A percentile compares a stretch with the other conserved stretches of the same genome.
These are phyloP conservation scores for Rhexocercosporidium sp. DNA, from an alignment of 2,329 filamentous ascomycete species.

Conservation along the genomic window DNA sequence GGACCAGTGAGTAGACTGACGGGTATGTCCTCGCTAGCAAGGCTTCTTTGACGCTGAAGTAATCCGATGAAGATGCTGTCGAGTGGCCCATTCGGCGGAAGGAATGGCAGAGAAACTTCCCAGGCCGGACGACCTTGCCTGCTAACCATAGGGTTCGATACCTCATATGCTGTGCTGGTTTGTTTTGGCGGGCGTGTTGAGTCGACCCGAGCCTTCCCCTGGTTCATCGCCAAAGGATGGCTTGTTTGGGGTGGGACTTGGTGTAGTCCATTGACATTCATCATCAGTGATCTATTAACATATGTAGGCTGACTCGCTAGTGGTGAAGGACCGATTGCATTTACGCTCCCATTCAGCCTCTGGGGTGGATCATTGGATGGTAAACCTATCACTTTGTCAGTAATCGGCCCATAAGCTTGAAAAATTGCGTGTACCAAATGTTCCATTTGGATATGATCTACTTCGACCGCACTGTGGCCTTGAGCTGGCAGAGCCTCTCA, in stretches of 20 bases:
- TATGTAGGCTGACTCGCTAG: slow-evolving; percentile 1
- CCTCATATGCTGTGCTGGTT: not conserved
- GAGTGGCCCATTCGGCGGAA: slow-evolving; percentile 41
- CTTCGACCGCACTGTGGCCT: slow-evolving; percentile 27
- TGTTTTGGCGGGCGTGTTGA: not conserved
- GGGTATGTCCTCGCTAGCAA: slow-evolving; percentile 39
- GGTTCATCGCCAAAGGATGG: slow-evolving; percentile 6
- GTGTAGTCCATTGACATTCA: slow-evolving; percentile 6
- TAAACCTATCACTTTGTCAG: slow-evolving; percentile 15
- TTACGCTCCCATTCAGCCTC: not conserved
- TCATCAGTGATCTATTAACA: not conserved
- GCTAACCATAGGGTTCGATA: slow-evolving; percentile 8
- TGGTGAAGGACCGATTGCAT: slow-evolving; percentile 5
- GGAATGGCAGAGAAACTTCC: slow-evolving; percentile 44
- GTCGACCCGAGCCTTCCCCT: not conserved
- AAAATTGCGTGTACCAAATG: slow-evolving; percentile 15
- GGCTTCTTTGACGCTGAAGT: slow-evolving; percentile 44
- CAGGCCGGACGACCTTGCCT: slow-evolving; percentile 37
- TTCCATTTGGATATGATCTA: slow-evolving; percentile 26
- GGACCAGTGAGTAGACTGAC: slow-evolving; percentile 43
- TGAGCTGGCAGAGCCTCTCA: not conserved
- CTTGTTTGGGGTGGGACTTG: not conserved
- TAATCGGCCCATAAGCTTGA: not conserved
- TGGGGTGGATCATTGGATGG: slow-evolving; percentile 9
- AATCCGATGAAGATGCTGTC: slow-evolving; percentile 46